A percentile compares a stretch with the other conserved stretches of the same genome.
Evolutionary conservation across 805 yeast genomes (phyloP).

Genomic region (Metschnikowia amazonensis): DNA sequence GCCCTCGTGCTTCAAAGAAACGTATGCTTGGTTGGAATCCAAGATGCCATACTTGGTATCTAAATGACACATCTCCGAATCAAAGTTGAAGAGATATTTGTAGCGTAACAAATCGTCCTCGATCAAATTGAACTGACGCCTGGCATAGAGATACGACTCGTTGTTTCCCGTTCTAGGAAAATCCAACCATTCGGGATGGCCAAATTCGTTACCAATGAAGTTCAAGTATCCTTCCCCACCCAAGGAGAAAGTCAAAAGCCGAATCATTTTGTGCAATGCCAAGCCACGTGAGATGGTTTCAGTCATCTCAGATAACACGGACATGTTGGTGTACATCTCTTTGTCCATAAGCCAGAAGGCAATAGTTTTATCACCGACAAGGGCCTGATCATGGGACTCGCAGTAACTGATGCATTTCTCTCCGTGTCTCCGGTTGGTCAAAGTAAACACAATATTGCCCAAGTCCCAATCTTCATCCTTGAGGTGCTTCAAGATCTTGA

Average conservation of each 20-base stretch:
- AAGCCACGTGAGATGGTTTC: slow-evolving; percentile 85
- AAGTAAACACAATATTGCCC: slow-evolving; percentile 71
- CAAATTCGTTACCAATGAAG: slow-evolving; percentile 97
- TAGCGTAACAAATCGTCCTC: slow-evolving; percentile 80
- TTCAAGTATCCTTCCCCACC: slow-evolving; percentile 97
- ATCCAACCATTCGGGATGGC: slow-evolving; percentile 98
- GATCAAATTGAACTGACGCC: slow-evolving; percentile 88
- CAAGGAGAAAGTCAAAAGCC: slow-evolving; percentile 80
- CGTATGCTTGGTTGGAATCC: slow-evolving; percentile 65
- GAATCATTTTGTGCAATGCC: slow-evolving; percentile 84
- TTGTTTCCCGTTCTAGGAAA: slow-evolving; percentile 89
- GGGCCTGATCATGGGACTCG: slow-evolving; percentile 95
- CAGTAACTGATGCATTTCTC: slow-evolving; percentile 90
- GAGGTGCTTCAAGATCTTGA: slow-evolving; percentile 80
- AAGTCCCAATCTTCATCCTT: slow-evolving; percentile 90
- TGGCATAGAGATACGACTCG: slow-evolving; percentile 87
- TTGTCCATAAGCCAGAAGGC: slow-evolving; percentile 99
- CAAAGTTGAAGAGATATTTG: slow-evolving; percentile 75
- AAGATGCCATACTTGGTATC: slow-evolving; percentile 75
- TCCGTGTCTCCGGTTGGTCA: slow-evolving; percentile 82
- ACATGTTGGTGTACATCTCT: slow-evolving; percentile 96
- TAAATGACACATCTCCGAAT: slow-evolving; percentile 73
- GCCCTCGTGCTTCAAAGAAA: slow-evolving; percentile 80
- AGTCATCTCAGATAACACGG: slow-evolving; percentile 65
- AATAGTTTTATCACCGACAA: slow-evolving; percentile 93